phyloP scores from a whole-genome alignment of 495 filamentous ascomycete species.

The Viridothelium virens region DNA sequence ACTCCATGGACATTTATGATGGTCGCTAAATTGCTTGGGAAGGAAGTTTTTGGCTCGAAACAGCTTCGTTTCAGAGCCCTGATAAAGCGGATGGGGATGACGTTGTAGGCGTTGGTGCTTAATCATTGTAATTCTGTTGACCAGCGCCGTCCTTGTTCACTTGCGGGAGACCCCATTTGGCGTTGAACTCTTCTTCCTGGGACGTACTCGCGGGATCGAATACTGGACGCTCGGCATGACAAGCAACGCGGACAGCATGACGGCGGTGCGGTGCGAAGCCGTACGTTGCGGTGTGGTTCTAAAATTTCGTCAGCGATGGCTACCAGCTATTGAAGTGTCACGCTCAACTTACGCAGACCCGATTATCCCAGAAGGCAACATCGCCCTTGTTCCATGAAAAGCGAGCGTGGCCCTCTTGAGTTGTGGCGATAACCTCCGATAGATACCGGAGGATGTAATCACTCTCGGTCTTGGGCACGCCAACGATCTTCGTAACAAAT shows the following conservation, averaged over 20 bases:
- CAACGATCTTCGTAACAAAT: conserved; percentile 69
- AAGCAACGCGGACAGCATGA: conserved; percentile 55
- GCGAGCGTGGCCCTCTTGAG: conserved; percentile 60
- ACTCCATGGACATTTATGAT: too few relatives aligned
- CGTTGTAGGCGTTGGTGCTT: conserved; percentile 11
- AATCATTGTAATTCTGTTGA: conserved; percentile 60
- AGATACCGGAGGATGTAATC: conserved; percentile 59
- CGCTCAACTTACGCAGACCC: conserved; percentile 45
- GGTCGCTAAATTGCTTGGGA: too few relatives aligned
- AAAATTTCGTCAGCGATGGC: not conserved
- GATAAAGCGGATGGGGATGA: not conserved
- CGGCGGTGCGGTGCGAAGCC: conserved; percentile 56
- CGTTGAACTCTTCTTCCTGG: conserved; percentile 51
- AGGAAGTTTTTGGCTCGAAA: too few relatives aligned
- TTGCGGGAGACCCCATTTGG: conserved; percentile 43
- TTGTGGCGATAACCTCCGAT: conserved; percentile 54
- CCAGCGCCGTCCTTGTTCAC: conserved; percentile 55
- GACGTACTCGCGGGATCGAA: conserved; percentile 47
- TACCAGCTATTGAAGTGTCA: not conserved
- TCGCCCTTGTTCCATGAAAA: conserved; percentile 64
- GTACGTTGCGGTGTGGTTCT: conserved; percentile 56
- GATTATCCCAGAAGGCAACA: conserved; percentile 72
- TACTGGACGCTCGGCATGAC: conserved; percentile 50
- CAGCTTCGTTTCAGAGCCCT: not conserved
- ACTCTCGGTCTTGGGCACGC: conserved; percentile 61